Base-by-base conservation (phyloP, 1,139 yeast species). In the Geotrichum cucujoidarum region DNA sequence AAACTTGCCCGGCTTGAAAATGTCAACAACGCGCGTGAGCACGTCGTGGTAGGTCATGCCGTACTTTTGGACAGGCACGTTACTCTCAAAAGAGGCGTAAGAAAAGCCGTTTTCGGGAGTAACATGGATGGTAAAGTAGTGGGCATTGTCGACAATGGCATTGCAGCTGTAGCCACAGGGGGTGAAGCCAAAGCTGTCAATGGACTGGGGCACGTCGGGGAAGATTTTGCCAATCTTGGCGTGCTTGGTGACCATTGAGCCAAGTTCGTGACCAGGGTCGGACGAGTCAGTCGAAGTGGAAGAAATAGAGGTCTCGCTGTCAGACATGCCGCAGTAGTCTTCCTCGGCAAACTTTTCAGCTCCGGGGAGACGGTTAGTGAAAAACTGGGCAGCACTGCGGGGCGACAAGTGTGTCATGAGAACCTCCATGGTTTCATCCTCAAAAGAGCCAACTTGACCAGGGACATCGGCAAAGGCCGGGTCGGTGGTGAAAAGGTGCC, bases 91-190 rank as follows among this genome's bases (percentile, higher is more conserved):
- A 14, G 95, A 86, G 13, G 97, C 97, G 67, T 92, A 92, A 2
- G 96, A 87, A 88, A 95, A 92, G 27, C 92, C 95, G 17, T 74
- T 66, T 65, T 92, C 97, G 0, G 98, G 98, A 0, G 98, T 92
- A 36, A 92, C 86, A 65, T 92, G 98, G 53, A 90, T 74, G 16
- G 97, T 92, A 64, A 87, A 89, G 70, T 90, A 92, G 64, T 77
- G 77, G 40, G 71, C 69, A 42, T 69, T 72, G 48, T 77, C 71
- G 45, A 85, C 67, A 41, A 88, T 71, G 24, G 94, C 83, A 66
- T 92, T 92, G 44, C 96, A 86, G 2, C 96, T 87, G 63, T 80
- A 92, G 14, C 98, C 98, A 67, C 97, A 92, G 1, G 98, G 98
- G n/a, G 86, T 73, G 65, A 92, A 92, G 27, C 95, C 83, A 69